Evolutionary conservation across 2,329 filamentous ascomycete genomes (phyloP).

Genomic region (Neurospora sp.): DNA sequence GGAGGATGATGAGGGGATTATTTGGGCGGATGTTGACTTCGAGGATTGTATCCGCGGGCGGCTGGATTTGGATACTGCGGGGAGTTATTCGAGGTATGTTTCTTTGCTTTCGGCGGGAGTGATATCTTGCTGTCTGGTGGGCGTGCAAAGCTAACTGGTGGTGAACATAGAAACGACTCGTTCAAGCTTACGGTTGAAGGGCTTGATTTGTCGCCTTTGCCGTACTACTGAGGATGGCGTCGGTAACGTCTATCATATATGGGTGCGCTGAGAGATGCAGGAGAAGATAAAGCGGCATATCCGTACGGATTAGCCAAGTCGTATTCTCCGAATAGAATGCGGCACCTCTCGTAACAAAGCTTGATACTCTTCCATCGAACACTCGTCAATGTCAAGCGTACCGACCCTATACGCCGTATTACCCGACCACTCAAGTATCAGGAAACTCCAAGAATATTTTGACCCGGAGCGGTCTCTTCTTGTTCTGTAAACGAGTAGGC

Average conservation of each 20-base stretch:
- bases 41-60: constrained; percentile 78
- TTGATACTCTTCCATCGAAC: background rate
- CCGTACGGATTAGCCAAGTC: background rate
- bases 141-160: constrained; percentile 4
- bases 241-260: background rate
- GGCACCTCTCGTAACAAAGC: background rate
- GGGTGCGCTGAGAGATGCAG: background rate
- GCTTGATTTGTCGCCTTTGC: constrained; percentile 46
- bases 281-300: background rate
- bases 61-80: constrained; percentile 74
- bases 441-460: background rate
- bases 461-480: background rate
- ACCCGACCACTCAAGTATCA: background rate
- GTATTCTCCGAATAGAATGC: background rate
- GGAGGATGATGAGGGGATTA: constrained; percentile 62
- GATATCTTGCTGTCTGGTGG: background rate
- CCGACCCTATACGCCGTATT: background rate
- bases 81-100: constrained; percentile 67
- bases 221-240: constrained; percentile 27
- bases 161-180: constrained; percentile 40
- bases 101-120: background rate
- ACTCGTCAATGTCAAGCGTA: background rate
- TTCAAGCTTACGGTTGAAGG: constrained; percentile 53
- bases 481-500: background rate
- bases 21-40: constrained; percentile 70